A percentile compares a stretch with the other conserved stretches of the same genome.
Evolutionary conservation across 495 filamentous ascomycete species (phyloP).

Genomic region (Aspergillus carlsbadensis): DNA sequence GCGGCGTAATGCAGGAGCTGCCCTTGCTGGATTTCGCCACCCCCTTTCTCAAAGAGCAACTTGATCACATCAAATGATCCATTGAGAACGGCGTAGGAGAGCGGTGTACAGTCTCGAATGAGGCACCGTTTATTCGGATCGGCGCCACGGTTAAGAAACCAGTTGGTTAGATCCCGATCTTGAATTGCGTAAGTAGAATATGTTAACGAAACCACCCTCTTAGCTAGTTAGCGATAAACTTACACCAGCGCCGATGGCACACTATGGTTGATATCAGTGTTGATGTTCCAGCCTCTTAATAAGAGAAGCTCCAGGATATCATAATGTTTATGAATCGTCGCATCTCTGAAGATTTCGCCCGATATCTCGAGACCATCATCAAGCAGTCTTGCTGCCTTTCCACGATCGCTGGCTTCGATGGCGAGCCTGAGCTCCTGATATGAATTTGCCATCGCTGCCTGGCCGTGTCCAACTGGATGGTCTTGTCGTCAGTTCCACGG

Average conservation of each 20-base stretch:
- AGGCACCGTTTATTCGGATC: conserved; percentile 3
- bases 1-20: conserved; percentile 10
- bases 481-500: no score
- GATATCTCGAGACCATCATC: no score
- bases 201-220: not conserved
- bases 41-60: not conserved
- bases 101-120: conserved; percentile 2
- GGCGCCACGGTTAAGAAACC: conserved; percentile 3
- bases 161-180: not conserved
- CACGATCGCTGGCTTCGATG: no score
- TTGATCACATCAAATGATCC: conserved; percentile 2
- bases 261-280: not conserved
- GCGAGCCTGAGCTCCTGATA: no score
- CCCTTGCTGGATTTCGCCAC: not conserved
- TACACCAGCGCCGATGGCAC: conserved; percentile 6
- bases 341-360: not conserved
- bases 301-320: not conserved
- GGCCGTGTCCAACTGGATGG: no score
- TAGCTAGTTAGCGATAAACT: not conserved
- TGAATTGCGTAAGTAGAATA: not conserved
- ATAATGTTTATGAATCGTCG: not conserved
- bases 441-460: no score
- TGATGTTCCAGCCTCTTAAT: not conserved
- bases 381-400: no score
- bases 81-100: not conserved